These are phyloP conservation scores for Ammopiptanthus mongolicus DNA, from an alignment of 306 rosid genomes.

Conservation along the genomic window DNA sequence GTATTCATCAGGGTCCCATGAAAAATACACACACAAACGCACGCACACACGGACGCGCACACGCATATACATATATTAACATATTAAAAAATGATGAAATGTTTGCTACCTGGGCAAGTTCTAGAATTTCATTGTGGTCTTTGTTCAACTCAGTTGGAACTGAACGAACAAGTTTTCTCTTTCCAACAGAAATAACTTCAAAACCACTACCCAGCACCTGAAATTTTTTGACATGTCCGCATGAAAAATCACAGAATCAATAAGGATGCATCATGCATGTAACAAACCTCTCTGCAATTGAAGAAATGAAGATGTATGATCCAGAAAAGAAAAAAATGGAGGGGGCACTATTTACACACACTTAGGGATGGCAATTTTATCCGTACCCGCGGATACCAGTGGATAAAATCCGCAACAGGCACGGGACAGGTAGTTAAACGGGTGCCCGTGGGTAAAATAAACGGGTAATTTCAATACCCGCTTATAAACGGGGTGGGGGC, in stretches of 20 bases:
- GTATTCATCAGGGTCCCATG: neutral
- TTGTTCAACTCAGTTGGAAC: constrained; percentile 98
- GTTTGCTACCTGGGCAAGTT: constrained; percentile 87
- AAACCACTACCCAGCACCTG: constrained; percentile 92
- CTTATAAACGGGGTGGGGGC: too few relatives aligned
- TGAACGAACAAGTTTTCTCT: constrained; percentile 89
- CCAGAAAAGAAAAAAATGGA: neutral
- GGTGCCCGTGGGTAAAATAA: too few relatives aligned
- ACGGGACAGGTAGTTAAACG: too few relatives aligned
- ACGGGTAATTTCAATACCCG: too few relatives aligned
- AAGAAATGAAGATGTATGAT: neutral
- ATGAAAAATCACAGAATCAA: neutral
- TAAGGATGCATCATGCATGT: constrained; percentile 12
- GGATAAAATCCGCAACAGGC: too few relatives aligned
- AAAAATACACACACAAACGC: neutral
- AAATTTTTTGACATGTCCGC: constrained; percentile 21
- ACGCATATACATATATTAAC: neutral
- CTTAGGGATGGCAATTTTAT: too few relatives aligned
- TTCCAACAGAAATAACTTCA: constrained; percentile 93
- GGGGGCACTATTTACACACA: neutral
- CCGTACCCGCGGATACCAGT: too few relatives aligned
- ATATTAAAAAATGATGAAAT: neutral
- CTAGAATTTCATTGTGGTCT: constrained; percentile 93
- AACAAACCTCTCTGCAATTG: neutral
- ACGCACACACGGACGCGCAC: too few relatives aligned